Evolutionary conservation across 2,329 filamentous ascomycete genomes (phyloP).

Genomic region (Cercospora canescens): DNA sequence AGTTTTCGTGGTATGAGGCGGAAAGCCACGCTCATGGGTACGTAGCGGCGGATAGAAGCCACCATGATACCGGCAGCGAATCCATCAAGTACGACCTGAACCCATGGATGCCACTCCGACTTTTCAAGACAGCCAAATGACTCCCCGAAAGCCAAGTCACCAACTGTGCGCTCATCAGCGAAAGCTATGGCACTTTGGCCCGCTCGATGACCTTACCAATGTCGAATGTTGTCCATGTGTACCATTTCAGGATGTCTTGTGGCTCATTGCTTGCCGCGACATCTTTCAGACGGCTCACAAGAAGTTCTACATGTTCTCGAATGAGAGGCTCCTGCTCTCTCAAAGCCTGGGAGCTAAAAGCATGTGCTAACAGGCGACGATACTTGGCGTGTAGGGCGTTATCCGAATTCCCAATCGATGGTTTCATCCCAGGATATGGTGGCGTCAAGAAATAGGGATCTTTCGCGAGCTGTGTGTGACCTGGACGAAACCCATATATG

Average conservation of each 20-base stretch:
- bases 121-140: constrained; percentile 24
- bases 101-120: background rate
- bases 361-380: constrained; percentile 15
- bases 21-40: no score
- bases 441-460: background rate
- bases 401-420: constrained; percentile 4
- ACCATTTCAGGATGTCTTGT: constrained; percentile 32
- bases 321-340: constrained; percentile 39
- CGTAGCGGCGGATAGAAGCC: no score
- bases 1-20: no score
- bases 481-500: constrained; percentile 8
- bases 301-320: no score
- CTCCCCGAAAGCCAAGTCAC: constrained; percentile 29
- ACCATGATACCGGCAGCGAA: constrained; percentile 32
- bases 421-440: background rate
- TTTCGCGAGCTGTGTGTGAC: background rate
- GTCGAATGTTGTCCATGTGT: constrained; percentile 22
- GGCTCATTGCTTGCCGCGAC: constrained; percentile 40
- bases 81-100: background rate
- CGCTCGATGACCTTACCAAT: no score
- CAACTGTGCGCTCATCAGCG: no score
- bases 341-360: constrained; percentile 33
- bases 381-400: constrained; percentile 10
- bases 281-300: no score
- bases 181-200: no score